These are phyloP conservation scores for Pestalotiopsis sp. DNA, from an alignment of 2,329 filamentous ascomycete genomes.

Conservation along the genomic window DNA sequence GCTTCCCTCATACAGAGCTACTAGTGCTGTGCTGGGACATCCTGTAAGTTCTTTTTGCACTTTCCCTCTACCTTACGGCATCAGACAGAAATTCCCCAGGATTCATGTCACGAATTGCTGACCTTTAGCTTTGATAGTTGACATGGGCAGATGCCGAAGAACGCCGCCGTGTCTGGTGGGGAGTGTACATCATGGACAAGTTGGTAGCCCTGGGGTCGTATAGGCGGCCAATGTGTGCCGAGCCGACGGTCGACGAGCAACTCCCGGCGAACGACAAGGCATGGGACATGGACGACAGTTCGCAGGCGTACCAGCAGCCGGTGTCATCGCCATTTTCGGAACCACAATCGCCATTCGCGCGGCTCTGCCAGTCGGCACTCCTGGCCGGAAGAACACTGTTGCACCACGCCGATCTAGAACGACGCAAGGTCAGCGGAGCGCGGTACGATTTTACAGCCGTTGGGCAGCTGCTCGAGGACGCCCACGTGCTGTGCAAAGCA, in stretches of 20 bases:
- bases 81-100: neutral
- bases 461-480: slow-evolving; percentile 20
- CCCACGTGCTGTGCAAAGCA: slow-evolving; percentile 15
- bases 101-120: neutral
- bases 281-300: slow-evolving; percentile 43
- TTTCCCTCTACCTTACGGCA: neutral
- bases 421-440: slow-evolving; percentile 14
- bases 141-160: slow-evolving; percentile 53
- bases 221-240: slow-evolving; percentile 39
- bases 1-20: slow-evolving; percentile 38
- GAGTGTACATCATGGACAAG: slow-evolving; percentile 48
- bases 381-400: slow-evolving; percentile 36
- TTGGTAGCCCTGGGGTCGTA: slow-evolving; percentile 30
- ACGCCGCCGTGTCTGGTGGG: slow-evolving; percentile 50
- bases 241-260: slow-evolving; percentile 29
- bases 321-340: slow-evolving; percentile 47
- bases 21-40: slow-evolving; percentile 38
- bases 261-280: slow-evolving; percentile 41
- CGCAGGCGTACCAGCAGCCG: slow-evolving; percentile 27
- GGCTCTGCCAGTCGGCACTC: slow-evolving; percentile 45
- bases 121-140: slow-evolving; percentile 23
- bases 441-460: slow-evolving; percentile 21
- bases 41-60: slow-evolving; percentile 27
- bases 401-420: slow-evolving; percentile 16
- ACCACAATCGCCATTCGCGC: slow-evolving; percentile 50